Percentiles rank a stretch among this genome's conserved stretches.
Conservation (phyloP, 495 filamentous ascomycete species). For the Polyplosphaeria fusca region DNA sequence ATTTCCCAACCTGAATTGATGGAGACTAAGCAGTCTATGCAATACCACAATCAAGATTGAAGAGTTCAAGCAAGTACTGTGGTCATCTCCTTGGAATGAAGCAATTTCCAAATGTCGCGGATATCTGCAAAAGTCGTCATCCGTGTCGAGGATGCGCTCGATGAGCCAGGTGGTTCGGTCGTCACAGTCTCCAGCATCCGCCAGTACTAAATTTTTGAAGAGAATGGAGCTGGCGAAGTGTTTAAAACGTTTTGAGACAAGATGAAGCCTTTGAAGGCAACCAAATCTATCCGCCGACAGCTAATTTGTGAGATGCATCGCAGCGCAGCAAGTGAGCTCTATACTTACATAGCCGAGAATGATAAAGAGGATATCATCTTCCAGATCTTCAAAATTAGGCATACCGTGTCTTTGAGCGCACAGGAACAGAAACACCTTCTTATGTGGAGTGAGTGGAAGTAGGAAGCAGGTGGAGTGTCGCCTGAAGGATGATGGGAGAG, state of each 20-base stretch:
- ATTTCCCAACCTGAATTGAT: not conserved
- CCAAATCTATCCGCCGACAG: not conserved
- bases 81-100: not conserved
- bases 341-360: not conserved
- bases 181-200: not conserved
- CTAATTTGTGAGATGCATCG: not conserved
- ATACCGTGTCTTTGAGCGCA: too few relatives aligned
- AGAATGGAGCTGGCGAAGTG: not conserved
- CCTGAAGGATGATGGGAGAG: too few relatives aligned
- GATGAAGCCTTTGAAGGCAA: not conserved
- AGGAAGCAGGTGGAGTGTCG: too few relatives aligned
- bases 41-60: not conserved
- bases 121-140: not conserved
- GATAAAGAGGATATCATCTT: conserved; percentile 2
- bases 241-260: not conserved
- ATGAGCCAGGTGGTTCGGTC: not conserved
- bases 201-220: not conserved
- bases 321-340: not conserved
- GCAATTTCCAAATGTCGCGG: not conserved
- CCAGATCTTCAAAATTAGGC: not conserved
- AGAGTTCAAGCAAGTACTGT: not conserved
- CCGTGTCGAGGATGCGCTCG: not conserved
- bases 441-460: too few relatives aligned
- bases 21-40: not conserved
- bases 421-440: too few relatives aligned